phyloP scores from a whole-genome alignment of 306 rosid species.

The Bauhinia variegata region DNA sequence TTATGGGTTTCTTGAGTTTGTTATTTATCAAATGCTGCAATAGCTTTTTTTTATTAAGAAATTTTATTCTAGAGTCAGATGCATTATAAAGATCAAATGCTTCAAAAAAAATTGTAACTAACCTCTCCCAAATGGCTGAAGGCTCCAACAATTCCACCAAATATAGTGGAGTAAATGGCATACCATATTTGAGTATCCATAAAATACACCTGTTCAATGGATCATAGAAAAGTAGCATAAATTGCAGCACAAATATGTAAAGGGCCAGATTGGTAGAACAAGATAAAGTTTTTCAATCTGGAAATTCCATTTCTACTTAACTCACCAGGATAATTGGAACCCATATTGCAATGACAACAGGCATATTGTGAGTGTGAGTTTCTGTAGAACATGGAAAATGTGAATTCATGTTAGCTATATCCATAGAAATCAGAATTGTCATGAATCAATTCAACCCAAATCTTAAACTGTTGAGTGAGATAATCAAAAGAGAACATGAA shows the following conservation, averaged over 20 bases:
- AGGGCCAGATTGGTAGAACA: slow-evolving; percentile 33
- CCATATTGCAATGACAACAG: slow-evolving; percentile 81
- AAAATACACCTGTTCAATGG: slow-evolving; percentile 78
- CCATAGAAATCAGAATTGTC: too few relatives aligned
- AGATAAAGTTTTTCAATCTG: slow-evolving; percentile 12
- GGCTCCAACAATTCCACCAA: slow-evolving; percentile 94
- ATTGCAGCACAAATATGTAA: slow-evolving; percentile 18
- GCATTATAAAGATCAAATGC: slow-evolving; percentile 12
- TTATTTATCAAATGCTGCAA: slow-evolving; percentile 7
- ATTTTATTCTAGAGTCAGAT: neutral
- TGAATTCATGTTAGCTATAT: slow-evolving; percentile 35
- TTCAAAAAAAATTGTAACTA: slow-evolving; percentile 41
- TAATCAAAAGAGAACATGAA: slow-evolving; percentile 28
- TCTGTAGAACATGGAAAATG: slow-evolving; percentile 51
- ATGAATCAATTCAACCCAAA: too few relatives aligned
- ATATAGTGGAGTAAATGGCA: slow-evolving; percentile 87
- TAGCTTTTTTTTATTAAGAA: slow-evolving; percentile 5
- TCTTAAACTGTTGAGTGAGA: slow-evolving; percentile 25
- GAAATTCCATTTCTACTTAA: slow-evolving; percentile 28
- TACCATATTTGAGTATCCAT: slow-evolving; percentile 99
- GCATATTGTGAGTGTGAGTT: slow-evolving; percentile 63
- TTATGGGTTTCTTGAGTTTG: slow-evolving; percentile 4
- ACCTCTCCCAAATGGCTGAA: slow-evolving; percentile 99
- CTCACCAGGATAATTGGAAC: slow-evolving; percentile 94
- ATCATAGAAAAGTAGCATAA: slow-evolving; percentile 28